Evolutionary conservation across 495 filamentous ascomycete species (phyloP), one percentile per base, ranked within the genome.

Genomic region (Bryoglossum gracile): DNA sequence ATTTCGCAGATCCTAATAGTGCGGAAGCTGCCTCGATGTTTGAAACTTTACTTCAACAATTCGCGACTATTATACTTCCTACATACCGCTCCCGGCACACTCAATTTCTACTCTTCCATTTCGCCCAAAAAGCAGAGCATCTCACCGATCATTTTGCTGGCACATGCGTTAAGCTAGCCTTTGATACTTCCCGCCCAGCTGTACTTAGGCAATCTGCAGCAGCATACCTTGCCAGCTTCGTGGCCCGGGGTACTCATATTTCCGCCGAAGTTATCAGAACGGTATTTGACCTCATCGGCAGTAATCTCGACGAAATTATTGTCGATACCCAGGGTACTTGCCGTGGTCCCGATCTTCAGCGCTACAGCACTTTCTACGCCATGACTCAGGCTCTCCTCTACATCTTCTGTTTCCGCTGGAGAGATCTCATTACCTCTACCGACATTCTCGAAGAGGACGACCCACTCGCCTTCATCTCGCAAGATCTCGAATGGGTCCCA

Each of bases 321-420:
- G 53, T 65, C 22, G 64, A 78, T 22, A 78, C 84, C 58, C 80
- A 94, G 57, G 57, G 64, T 6, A 71, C 65, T 30, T 94, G 88
- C 63, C 81, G 76, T 11, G 88, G 87, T 1, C 90, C 92, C 0
- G 89, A 97, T 65, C 78, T 91, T 21, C 78, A 81, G 35, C 81
- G 82, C 25, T 96, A 89, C 61, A 76, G 77, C 14, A 76, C 85
- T 5, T 96, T 94, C 65, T 97, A 99, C 67, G 81, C 83, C 4
- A 80, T 87, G 35, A 78, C 82, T n/a, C 91, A 97, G 63, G 90
- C 91, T 4, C 60, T 89, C 3, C 72, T 89, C 25, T 94, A 96
- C 69, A 94, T 97, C 42, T 99, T 96, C 73, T 99, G 92, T 71
- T 99, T 96, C 73, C 83, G 94, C 32, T 97, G 91, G 91, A 81